phyloP scores from a whole-genome alignment of 345 rosid genomes.

The Litchi chinensis region DNA sequence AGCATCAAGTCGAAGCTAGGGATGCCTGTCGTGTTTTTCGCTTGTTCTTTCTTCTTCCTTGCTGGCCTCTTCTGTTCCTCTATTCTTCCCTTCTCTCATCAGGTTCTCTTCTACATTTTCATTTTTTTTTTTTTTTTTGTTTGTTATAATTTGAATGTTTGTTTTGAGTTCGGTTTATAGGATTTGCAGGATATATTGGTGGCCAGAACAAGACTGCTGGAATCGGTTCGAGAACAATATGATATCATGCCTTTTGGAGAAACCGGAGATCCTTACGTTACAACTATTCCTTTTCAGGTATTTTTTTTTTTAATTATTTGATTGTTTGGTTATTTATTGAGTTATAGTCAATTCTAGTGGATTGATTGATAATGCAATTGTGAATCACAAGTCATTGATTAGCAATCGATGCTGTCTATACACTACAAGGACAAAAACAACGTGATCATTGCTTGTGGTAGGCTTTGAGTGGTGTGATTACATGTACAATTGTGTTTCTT shows the following conservation, averaged over 20 bases:
- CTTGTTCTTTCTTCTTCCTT: slow-evolving; percentile 53
- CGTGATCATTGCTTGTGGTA: not conserved
- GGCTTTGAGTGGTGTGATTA: not conserved
- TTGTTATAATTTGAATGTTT: not conserved
- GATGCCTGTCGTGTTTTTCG: slow-evolving; percentile 38
- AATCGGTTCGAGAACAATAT: slow-evolving; percentile 28
- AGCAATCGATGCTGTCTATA: not conserved
- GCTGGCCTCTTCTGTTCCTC: slow-evolving; percentile 47
- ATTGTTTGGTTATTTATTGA: not conserved
- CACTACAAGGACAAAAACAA: not conserved
- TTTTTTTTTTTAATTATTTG: not conserved
- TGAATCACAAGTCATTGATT: not conserved
- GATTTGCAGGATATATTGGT: slow-evolving; percentile 24
- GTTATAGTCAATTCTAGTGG: not conserved
- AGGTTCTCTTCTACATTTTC: slow-evolving; percentile 29
- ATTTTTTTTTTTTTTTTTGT: not conserved
- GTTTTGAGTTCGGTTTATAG: not conserved
- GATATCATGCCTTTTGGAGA: slow-evolving; percentile 38
- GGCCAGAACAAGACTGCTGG: slow-evolving; percentile 23
- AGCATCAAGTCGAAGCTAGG: slow-evolving; percentile 38
- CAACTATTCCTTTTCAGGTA: slow-evolving; percentile 66
- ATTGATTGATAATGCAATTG: not conserved
- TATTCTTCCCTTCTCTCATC: slow-evolving; percentile 44
- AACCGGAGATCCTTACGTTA: slow-evolving; percentile 51
- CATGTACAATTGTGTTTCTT: not conserved